These are phyloP conservation scores for Hordeum marinum DNA, from an alignment of 176 grass and related monocot genomes.

Conservation along the genomic window DNA sequence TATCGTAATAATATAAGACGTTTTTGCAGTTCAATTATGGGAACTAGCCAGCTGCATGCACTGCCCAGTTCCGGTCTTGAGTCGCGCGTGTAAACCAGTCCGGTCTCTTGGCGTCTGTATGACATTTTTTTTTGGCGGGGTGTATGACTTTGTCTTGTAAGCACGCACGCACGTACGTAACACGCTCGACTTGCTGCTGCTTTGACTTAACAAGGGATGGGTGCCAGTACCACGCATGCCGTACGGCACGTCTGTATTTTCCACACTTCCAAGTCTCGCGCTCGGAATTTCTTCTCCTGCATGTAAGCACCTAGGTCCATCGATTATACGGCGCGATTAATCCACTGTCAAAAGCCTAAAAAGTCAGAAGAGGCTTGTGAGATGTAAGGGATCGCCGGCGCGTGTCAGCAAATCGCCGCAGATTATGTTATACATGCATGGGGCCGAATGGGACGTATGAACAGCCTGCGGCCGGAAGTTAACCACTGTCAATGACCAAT, in stretches of 20 bases:
- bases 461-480: too few species aligned
- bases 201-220: not conserved
- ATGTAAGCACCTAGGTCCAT: too few species aligned
- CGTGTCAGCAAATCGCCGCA: not conserved
- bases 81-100: not conserved
- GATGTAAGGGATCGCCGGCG: not conserved
- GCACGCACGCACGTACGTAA: not conserved
- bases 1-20: too few species aligned
- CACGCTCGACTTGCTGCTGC: not conserved
- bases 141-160: not conserved
- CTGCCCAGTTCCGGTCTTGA: not conserved
- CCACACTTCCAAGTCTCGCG: not conserved
- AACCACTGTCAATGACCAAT: too few species aligned
- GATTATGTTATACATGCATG: not conserved
- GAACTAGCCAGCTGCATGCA: too few species aligned
- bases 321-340: not conserved
- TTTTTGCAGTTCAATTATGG: too few species aligned
- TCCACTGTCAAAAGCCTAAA: too few species aligned
- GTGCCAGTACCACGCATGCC: not conserved
- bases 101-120: not conserved
- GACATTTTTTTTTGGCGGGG: too few species aligned
- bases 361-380: not conserved
- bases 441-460: too few species aligned
- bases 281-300: not conserved
- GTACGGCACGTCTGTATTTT: slow-evolving; percentile 21